Evolutionary conservation across 495 filamentous ascomycete genomes (phyloP), one percentile per base, ranked within the genome.

Genomic region (Penicillium flavigenum): DNA sequence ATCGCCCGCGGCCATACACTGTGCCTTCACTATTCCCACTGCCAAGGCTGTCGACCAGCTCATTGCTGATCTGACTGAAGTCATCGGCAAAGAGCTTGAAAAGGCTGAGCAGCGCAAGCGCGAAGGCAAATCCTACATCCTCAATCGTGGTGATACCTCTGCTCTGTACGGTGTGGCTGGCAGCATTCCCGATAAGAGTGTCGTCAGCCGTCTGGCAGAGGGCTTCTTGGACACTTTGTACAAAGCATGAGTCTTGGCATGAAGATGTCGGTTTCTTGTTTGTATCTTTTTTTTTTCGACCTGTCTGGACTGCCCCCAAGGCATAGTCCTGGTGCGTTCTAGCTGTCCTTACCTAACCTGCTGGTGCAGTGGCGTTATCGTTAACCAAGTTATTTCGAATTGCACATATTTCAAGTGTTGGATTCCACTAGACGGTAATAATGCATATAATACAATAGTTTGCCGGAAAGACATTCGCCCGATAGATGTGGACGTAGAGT

Each of bases 161-260:
- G 91, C 92, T 11, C 73, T 99, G 51, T 99, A 99, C 72, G 94
- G 94, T 39, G 91, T 99, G 45, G 94, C 94, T 2, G 94, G 95
- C 12, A 92, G 89, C 64, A 75, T 99, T 65, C 94, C 94, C 27
- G 92, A 98, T 66, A 98, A 97, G 81, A 90, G 88, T 60, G 86
- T 99, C 24, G 90, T 99, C 49, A 90, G 88, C 67, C 90, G 92
- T 63, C 73, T 99, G 68, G 92, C 92, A 19, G 87, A 79, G 56
- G 94, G 91, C 26, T 99, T 98, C 76, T 80, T 99, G 64, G 92
- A 99, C 79, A 89, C 91, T 50, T 72, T 97, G 72, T 99, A 98
- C 69, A 97, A 98, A 79, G 91, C 91, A 42, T 96, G 78, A 78
- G 62, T 41, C 29, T 27, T 48, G 36, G 16, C 41, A 36, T 22